These are phyloP conservation scores for Suillus discolor DNA, from an alignment of 768 basidiomycete genomes.

Conservation along the genomic window DNA sequence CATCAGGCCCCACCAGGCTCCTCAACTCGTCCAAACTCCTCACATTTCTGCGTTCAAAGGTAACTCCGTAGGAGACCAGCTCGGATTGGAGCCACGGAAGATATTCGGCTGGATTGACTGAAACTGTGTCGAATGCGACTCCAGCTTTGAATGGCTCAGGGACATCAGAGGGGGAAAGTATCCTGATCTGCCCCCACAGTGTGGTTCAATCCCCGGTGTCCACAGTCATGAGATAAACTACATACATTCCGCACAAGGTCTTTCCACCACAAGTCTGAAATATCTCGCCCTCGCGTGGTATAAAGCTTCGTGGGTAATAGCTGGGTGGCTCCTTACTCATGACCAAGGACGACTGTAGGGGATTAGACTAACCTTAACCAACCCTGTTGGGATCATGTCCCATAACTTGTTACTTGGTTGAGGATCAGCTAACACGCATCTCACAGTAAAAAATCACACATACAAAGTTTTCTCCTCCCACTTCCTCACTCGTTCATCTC, in stretches of 20 bases:
- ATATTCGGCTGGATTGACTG: conserved; percentile 53
- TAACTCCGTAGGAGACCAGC: conserved; percentile 41
- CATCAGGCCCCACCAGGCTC: conserved; percentile 35
- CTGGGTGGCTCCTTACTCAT: conserved; percentile 24
- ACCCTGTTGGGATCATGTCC: conserved; percentile 46
- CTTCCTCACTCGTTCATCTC: conserved; percentile 33
- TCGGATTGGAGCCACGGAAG: conserved; percentile 49
- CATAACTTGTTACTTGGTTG: conserved; percentile 45
- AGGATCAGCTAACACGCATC: conserved; percentile 11
- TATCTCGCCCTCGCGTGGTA: conserved; percentile 19
- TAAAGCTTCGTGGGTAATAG: conserved; percentile 41
- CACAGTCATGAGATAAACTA: neutral
- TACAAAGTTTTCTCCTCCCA: conserved; percentile 50
- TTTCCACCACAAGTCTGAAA: conserved; percentile 39
- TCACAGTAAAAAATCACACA: conserved; percentile 17
- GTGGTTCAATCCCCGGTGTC: neutral
- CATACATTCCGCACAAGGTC: conserved; percentile 43
- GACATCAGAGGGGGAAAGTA: conserved; percentile 35
- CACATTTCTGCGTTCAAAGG: conserved; percentile 45
- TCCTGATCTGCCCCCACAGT: conserved; percentile 30
- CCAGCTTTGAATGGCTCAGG: conserved; percentile 39
- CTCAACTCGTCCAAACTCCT: conserved; percentile 49
- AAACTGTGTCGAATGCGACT: conserved; percentile 47
- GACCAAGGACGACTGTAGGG: neutral
- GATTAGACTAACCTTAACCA: conserved; percentile 37